phyloP scores from a whole-genome alignment of 192 early-diverging fungal species.

The Backusella psychrophila region DNA sequence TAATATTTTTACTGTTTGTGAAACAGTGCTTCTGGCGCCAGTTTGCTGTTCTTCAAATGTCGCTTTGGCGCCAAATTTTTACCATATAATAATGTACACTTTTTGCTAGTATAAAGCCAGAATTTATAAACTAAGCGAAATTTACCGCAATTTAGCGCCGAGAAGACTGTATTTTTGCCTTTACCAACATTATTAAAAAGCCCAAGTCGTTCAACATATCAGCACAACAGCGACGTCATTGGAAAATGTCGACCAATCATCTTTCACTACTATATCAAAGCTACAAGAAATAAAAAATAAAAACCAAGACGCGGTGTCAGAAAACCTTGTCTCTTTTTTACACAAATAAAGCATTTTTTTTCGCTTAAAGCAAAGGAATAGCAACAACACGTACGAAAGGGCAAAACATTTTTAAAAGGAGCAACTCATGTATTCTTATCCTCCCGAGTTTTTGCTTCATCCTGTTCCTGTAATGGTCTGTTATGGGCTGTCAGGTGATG shows the following conservation, averaged over 20 bases:
- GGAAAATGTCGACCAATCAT: neutral
- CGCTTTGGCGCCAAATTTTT: too few relatives aligned
- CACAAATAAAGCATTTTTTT: neutral
- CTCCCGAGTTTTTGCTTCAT: constrained; percentile 54
- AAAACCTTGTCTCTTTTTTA: neutral
- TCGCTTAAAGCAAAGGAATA: neutral
- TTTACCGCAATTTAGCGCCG: too few relatives aligned
- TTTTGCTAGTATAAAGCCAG: too few relatives aligned
- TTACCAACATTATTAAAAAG: too few relatives aligned
- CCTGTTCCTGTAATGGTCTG: constrained; percentile 55
- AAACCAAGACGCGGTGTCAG: neutral
- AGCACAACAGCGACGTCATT: neutral
- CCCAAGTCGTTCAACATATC: neutral
- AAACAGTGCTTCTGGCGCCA: too few relatives aligned
- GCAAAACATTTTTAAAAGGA: neutral
- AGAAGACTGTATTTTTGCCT: too few relatives aligned
- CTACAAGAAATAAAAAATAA: neutral
- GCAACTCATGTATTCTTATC: constrained; percentile 54
- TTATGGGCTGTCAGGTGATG: constrained; percentile 36
- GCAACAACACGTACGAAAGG: neutral
- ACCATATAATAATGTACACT: too few relatives aligned
- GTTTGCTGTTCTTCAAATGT: too few relatives aligned
- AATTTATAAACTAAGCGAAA: too few relatives aligned
- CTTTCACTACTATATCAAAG: neutral
- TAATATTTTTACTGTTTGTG: too few relatives aligned